These are phyloP conservation scores for Cladosporium austrohemisphaericum DNA, from an alignment of 2,329 filamentous ascomycete species.

Conservation along the genomic window DNA sequence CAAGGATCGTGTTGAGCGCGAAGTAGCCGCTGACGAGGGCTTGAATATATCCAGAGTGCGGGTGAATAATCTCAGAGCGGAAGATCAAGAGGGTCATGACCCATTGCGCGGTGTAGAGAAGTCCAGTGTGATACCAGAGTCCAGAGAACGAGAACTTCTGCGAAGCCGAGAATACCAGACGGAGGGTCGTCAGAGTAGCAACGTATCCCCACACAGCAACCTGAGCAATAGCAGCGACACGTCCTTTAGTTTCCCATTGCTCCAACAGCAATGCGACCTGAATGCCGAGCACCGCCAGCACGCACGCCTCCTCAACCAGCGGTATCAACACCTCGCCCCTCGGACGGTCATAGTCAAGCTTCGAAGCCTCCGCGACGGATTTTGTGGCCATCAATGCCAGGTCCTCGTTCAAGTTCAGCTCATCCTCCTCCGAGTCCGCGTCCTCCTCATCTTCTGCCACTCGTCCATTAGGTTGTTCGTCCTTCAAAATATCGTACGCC, in stretches of 20 bases:
- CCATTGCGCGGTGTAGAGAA: constrained; percentile 81
- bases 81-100: constrained; percentile 71
- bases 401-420: constrained; percentile 55
- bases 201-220: constrained; percentile 79
- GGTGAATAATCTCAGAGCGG: constrained; percentile 79
- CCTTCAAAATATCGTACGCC: constrained; percentile 56
- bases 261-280: constrained; percentile 63
- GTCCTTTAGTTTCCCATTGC: constrained; percentile 53
- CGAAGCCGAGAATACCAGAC: constrained; percentile 60
- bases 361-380: constrained; percentile 46
- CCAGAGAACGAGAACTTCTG: constrained; percentile 64
- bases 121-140: constrained; percentile 89
- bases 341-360: constrained; percentile 71
- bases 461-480: constrained; percentile 23
- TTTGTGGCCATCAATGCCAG: constrained; percentile 55
- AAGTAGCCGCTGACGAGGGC: constrained; percentile 71
- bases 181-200: constrained; percentile 65
- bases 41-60: constrained; percentile 59
- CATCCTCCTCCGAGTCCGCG: constrained; percentile 53
- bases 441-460: constrained; percentile 25
- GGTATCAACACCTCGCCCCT: constrained; percentile 67
- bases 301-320: constrained; percentile 68
- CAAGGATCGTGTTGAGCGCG: constrained; percentile 66
- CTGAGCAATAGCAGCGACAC: constrained; percentile 60
- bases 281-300: constrained; percentile 66